phyloP scores from a whole-genome alignment of 108 stramenopile species.

The Cyclotella cryptica region DNA sequence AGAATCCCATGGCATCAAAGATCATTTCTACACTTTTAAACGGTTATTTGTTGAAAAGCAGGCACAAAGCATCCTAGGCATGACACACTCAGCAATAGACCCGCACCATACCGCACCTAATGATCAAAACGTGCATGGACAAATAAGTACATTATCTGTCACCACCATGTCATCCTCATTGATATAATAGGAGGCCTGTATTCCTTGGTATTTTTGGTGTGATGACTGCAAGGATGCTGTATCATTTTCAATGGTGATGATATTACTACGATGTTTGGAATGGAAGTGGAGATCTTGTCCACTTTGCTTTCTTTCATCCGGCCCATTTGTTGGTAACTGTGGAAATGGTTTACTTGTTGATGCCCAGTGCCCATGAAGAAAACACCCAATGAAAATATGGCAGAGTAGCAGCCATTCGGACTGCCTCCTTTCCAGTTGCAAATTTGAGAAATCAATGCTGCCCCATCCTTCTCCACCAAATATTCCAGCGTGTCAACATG shows the following conservation, averaged over 20 bases:
- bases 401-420: constrained; percentile 43
- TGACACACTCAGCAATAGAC: constrained; percentile 75
- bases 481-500: constrained; percentile 69
- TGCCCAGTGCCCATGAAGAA: constrained; percentile 75
- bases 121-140: constrained; percentile 80
- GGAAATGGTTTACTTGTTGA: too few species aligned
- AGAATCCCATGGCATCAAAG: constrained; percentile 90
- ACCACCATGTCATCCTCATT: constrained; percentile 87
- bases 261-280: too few species aligned
- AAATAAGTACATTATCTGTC: constrained; percentile 81
- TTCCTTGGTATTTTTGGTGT: too few species aligned
- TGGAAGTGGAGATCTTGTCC: too few species aligned
- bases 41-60: constrained; percentile 73
- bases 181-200: constrained; percentile 68
- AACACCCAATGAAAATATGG: constrained; percentile 67
- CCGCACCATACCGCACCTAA: constrained; percentile 80
- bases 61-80: constrained; percentile 84
- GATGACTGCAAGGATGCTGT: constrained; percentile 25
- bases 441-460: constrained; percentile 60
- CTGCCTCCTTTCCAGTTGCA: constrained; percentile 66
- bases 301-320: too few species aligned
- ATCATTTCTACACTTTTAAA: constrained; percentile 76
- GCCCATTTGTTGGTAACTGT: too few species aligned
- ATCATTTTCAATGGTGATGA: constrained; percentile 43
- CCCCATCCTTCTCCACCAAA: constrained; percentile 60